Percentiles rank a stretch among this genome's conserved stretches.
Conservation (phyloP, 192 early-diverging fungal species). For the Backusella sp. region DNA sequence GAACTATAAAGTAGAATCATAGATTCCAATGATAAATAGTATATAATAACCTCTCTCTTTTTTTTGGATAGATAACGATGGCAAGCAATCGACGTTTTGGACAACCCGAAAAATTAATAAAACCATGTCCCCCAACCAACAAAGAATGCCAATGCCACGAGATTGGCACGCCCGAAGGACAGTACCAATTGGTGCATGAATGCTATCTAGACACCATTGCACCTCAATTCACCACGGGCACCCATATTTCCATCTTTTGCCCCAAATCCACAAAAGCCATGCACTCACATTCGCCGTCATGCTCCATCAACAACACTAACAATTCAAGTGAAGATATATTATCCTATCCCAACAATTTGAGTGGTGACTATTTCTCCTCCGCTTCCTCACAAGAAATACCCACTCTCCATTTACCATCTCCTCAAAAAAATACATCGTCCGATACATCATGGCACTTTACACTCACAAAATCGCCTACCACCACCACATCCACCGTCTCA, state of each 20-base stretch:
- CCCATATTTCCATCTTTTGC: neutral
- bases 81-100: neutral
- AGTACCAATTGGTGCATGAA: neutral
- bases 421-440: neutral
- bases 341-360: neutral
- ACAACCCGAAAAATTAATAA: neutral
- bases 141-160: neutral
- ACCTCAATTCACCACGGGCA: constrained; percentile 10
- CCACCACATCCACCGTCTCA: neutral
- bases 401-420: neutral
- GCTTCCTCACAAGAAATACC: neutral
- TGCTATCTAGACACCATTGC: neutral
- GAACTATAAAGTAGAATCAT: neutral
- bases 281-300: neutral
- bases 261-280: neutral
- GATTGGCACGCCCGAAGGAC: neutral
- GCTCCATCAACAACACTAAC: neutral
- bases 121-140: constrained; percentile 6
- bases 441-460: neutral
- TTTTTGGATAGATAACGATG: neutral
- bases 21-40: neutral
- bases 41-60: neutral
- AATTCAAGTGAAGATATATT: neutral
- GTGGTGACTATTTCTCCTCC: neutral
- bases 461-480: neutral